phyloP scores from a whole-genome alignment of 306 rosid genomes.

The Luffa acutangula region DNA sequence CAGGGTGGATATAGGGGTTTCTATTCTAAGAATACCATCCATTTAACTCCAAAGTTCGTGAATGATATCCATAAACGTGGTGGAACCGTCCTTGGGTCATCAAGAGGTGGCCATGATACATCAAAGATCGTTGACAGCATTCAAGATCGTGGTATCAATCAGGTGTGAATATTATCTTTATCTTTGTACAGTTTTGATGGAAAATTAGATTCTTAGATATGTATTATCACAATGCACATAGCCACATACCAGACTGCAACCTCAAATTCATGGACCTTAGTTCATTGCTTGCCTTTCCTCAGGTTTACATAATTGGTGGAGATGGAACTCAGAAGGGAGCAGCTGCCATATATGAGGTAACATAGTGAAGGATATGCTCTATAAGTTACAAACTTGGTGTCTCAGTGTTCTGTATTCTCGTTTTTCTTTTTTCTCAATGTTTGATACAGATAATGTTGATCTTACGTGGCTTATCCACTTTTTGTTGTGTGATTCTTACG shows the following conservation, averaged over 20 bases:
- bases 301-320: slow-evolving; percentile 99
- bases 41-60: slow-evolving; percentile 63
- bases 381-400: not conserved
- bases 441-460: not conserved
- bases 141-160: slow-evolving; percentile 87
- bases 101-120: slow-evolving; percentile 91
- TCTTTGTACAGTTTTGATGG: not conserved
- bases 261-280: not conserved
- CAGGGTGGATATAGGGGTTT: slow-evolving; percentile 96
- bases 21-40: slow-evolving; percentile 60
- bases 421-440: not conserved
- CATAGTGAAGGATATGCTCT: not conserved
- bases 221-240: not conserved
- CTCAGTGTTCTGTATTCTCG: not conserved
- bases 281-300: slow-evolving; percentile 13
- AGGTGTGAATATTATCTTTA: slow-evolving; percentile 31
- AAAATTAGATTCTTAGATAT: not conserved
- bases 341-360: slow-evolving; percentile 82
- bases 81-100: slow-evolving; percentile 79
- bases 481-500: not conserved
- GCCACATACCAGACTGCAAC: not conserved
- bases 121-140: slow-evolving; percentile 86
- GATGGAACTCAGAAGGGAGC: slow-evolving; percentile 98
- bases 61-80: slow-evolving; percentile 95
- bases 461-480: not conserved